Base-by-base conservation (phyloP, 495 filamentous ascomycete genomes). In the Tetracladium marchalianum region DNA sequence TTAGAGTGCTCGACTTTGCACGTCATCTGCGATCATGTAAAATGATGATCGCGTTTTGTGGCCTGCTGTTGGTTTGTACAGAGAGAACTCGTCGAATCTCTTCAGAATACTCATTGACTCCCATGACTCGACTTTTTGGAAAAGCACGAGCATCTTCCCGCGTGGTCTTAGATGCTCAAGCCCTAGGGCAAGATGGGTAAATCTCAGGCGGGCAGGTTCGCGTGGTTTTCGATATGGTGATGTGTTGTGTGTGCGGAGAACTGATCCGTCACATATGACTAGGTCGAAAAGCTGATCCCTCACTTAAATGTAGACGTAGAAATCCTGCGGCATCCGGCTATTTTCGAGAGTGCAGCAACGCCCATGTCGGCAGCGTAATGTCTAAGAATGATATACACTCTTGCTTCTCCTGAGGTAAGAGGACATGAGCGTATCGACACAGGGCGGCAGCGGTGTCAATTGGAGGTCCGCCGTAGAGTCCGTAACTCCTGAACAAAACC, bases 351-450 rank as follows among this genome's bases (percentile, higher is more conserved):
- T 66, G 10, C 57, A 38, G 49, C 39, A 18, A 62, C 40, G 16
- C 64, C 73, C 59, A 78, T 72, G 27, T 79, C 76, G 0, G 49
- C 59, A 2, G 66, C 68, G 0, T 79, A 35, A 79, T 59, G 44
- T 80, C 76, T 2, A 66, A 51, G 49, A 67, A 67, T 11, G 44
- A 48, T 11, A 66, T 39, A n/a, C 33, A 35, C 10, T 35, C n/a
- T 35, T n/a, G 9, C n/a, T 35, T 9, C 9, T 35, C 11, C 54
- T 37, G 8, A 62, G n/a, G n/a, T n/a, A n/a, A n/a, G n/a, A n/a
- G n/a, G n/a, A n/a, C n/a, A n/a, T n/a, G n/a, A n/a, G n/a, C n/a
- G n/a, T n/a, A n/a, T n/a, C n/a, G n/a, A n/a, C n/a, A n/a, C n/a
- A n/a, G n/a, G n/a, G n/a, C n/a, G n/a, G n/a, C n/a, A n/a, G n/a